Base-by-base conservation (phyloP, 192 early-diverging fungal species). In the Podila minutissima region DNA sequence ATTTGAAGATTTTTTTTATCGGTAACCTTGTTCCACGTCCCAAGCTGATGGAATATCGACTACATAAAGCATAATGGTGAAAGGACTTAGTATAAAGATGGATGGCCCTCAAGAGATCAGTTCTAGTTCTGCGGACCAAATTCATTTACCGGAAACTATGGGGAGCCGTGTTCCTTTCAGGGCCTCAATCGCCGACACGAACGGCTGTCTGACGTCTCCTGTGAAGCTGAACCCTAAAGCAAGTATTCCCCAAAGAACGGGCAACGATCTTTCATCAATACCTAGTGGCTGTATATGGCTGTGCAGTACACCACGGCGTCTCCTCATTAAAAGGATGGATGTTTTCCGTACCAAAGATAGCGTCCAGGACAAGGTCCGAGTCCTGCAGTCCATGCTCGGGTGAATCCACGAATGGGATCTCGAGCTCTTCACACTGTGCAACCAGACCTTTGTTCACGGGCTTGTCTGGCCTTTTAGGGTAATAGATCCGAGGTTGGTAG, bases 21-120 rank as follows among this genome's bases (percentile, higher is more conserved):
- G 17, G 31, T 65, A 86, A 83, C 97, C 97, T 67, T 89, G 66
- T 61, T 95, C 95, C 1, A 99, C 97, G 75, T 98, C 91, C 97
- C 97, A 99, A 15, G 95, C 96, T 19, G 93, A 94, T 15, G 98
- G 98, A 70, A 99, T 93, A 74, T 99, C 98, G 37, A 99, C 94
- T 28, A 91, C 86, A 11, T 89, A 86, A 64, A 64, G 86, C 0
- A 91, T 13, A 8, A 10, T 33, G 33, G 37, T 24, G n/a, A 22
- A 41, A 15, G 1, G 9, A 12, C 22, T 22, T 6, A 5, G 4
- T 31, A 12, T 20, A 51, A 49, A 59, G 8, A 60, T 22, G 66
- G 64, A 29, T 83, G 57, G 15, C 26, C 41, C 22, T 33, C 2
- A 50, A 5, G 48, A 41, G 41, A 48, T 19, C 37, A 59, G 7